Percentiles rank a stretch among this genome's conserved stretches.
Evolutionary conservation across 345 rosid genomes (phyloP).

Genomic region (Punica granatum): DNA sequence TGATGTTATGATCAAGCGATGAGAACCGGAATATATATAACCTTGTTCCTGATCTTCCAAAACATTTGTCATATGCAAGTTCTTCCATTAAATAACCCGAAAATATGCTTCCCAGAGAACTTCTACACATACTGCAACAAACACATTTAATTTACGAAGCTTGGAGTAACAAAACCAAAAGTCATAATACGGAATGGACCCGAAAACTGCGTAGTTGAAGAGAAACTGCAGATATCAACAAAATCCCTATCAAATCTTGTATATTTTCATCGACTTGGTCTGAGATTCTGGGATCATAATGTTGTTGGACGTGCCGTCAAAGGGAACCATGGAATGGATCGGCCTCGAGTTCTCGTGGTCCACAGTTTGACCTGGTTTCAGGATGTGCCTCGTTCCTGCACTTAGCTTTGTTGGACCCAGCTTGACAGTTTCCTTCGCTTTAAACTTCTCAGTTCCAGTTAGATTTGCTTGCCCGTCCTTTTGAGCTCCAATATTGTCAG

Average conservation of each 20-base stretch:
- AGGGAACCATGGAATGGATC: conserved; percentile 27
- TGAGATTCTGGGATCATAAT: conserved; percentile 20
- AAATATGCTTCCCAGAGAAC: background rate
- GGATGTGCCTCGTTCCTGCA: conserved; percentile 40
- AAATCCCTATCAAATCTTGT: conserved; percentile 29
- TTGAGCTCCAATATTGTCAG: conserved; percentile 9
- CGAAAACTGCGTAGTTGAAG: background rate
- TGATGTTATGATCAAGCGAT: background rate
- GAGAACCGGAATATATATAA: background rate
- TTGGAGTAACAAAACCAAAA: background rate
- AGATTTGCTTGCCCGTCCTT: conserved; percentile 12
- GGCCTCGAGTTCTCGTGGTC: conserved; percentile 25
- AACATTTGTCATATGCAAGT: background rate
- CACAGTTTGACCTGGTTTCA: conserved; percentile 20
- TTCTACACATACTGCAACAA: background rate
- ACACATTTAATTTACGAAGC: background rate
- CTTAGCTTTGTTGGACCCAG: conserved; percentile 33
- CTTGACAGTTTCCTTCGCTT: conserved; percentile 14
- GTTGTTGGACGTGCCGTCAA: conserved; percentile 13
- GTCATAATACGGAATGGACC: background rate
- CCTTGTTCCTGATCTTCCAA: background rate
- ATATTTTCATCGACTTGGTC: conserved; percentile 25
- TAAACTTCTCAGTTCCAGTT: conserved; percentile 11
- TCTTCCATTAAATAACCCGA: background rate
- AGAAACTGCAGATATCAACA: background rate